Conservation (phyloP, 768 basidiomycete species). For the Hygrophoropsis aurantiaca region DNA sequence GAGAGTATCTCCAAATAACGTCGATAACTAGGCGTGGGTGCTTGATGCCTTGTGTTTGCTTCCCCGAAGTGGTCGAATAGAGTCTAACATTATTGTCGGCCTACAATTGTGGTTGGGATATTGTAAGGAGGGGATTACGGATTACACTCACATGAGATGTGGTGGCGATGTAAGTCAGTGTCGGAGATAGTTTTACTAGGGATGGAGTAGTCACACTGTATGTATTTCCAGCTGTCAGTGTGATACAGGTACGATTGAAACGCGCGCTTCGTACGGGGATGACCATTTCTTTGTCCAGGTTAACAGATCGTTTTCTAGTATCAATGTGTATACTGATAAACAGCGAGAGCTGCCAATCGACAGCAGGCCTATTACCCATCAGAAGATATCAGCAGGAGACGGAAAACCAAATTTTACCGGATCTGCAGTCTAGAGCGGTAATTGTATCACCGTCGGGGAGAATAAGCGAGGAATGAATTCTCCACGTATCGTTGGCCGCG, state of each 20-base stretch:
- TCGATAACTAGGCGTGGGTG: slow-evolving; percentile 76
- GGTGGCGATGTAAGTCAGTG: slow-evolving; percentile 70
- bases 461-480: slow-evolving; percentile 78
- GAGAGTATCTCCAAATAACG: slow-evolving; percentile 72
- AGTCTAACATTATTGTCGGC: slow-evolving; percentile 58
- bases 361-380: slow-evolving; percentile 59
- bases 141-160: slow-evolving; percentile 50
- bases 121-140: neutral
- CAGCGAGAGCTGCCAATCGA: slow-evolving; percentile 62
- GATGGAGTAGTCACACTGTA: slow-evolving; percentile 49
- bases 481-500: slow-evolving; percentile 63
- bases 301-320: slow-evolving; percentile 78
- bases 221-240: slow-evolving; percentile 6
- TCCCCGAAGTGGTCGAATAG: slow-evolving; percentile 72
- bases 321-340: slow-evolving; percentile 74
- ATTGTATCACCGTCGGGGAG: slow-evolving; percentile 55
- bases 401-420: slow-evolving; percentile 50
- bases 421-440: slow-evolving; percentile 69
- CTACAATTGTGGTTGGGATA: slow-evolving; percentile 33
- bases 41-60: slow-evolving; percentile 62
- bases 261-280: slow-evolving; percentile 43
- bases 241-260: slow-evolving; percentile 6
- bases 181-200: slow-evolving; percentile 68
- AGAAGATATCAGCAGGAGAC: slow-evolving; percentile 14
- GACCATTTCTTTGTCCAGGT: slow-evolving; percentile 85